A percentile compares a stretch with the other conserved stretches of the same genome.
phyloP scores from a whole-genome alignment of 2,329 filamentous ascomycete species.

The Phaeosphaeriaceae sp. region DNA sequence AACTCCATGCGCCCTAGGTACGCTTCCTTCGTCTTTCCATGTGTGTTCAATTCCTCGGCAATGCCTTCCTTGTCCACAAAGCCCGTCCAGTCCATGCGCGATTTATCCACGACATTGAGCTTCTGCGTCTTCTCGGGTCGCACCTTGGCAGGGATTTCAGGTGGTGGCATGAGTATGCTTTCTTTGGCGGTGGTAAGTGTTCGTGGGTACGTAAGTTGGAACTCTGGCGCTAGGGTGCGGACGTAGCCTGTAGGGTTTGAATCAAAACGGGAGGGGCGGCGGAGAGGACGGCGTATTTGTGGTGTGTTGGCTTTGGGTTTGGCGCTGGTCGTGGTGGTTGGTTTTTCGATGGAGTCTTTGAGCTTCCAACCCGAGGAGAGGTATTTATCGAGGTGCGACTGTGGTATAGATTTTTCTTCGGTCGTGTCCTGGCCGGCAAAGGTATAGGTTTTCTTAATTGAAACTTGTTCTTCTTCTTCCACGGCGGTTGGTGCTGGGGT shows the following conservation, averaged over 20 bases:
- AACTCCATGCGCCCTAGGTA: conserved; percentile 69
- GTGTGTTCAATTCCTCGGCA: conserved; percentile 65
- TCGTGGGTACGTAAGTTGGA: conserved; percentile 51
- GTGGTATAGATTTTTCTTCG: conserved; percentile 71
- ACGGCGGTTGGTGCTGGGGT: conserved; percentile 6
- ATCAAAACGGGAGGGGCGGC: conserved; percentile 58
- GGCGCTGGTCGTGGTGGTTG: conserved; percentile 2
- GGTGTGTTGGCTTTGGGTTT: conserved; percentile 12
- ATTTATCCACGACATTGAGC: conserved; percentile 71
- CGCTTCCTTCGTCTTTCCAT: conserved; percentile 67
- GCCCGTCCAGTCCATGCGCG: conserved; percentile 68
- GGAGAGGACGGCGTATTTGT: conserved; percentile 40
- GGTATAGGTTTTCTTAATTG: conserved; percentile 74
- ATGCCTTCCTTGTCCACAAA: conserved; percentile 68
- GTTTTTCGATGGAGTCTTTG: conserved; percentile 13
- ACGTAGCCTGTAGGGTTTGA: conserved; percentile 57
- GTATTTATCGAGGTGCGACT: conserved; percentile 37
- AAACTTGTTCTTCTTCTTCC: conserved; percentile 54
- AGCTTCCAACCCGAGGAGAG: conserved; percentile 40
- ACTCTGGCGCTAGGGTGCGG: conserved; percentile 53
- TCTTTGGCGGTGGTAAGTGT: conserved; percentile 1
- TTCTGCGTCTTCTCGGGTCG: conserved; percentile 57
- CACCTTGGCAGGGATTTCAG: conserved; percentile 20
- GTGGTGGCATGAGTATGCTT: conserved; percentile 15
- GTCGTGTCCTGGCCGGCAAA: conserved; percentile 76